Base-by-base conservation (phyloP, 2,329 filamentous ascomycete genomes). In the Neonectria hederae region DNA sequence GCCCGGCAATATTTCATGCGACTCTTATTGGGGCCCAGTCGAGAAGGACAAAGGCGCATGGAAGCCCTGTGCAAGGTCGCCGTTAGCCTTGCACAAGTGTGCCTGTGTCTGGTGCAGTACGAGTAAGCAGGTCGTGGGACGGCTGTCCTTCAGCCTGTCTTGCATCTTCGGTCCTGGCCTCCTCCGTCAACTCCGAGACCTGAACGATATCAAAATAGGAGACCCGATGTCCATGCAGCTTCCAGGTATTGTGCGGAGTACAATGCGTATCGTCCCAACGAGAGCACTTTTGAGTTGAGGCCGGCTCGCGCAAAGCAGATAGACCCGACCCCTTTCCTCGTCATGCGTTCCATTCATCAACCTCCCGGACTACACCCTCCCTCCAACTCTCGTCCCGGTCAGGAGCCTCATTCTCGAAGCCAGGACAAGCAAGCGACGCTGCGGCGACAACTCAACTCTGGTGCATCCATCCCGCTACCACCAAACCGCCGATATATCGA, bases 211-310 rank as follows among this genome's bases (percentile, higher is more conserved):
- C 28, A 19, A 40, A 28, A n/a, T 17, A 52, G 21, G n/a, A 56
- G 46, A 17, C n/a, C 43, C 43, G 24, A 53, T 40, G 26, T 28
- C 28, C 9, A 28, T 28, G 28, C 28, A 28, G 38, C 55, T n/a
- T 24, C 30, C 19, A 48, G 40, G 42, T 10, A 13, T 11, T 13
- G 14, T 17, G 7, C 17, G 14, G 35, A 8, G 5, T 30, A 4
- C 32, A 35, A 17, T 38, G 53, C 68, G 57, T 66, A 70, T 63
- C 63, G 28, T 65, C 62, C 69, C 67, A 59, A 71, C 32, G 61
- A 40, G 24, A 30, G 26, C 26, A 19, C 55, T 56, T 64, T 45
- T 54, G 38, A 55, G 65, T 56, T 55, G 14, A 43, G 32, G 3
- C 53, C 45, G 42, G 26, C 53, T n/a, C n/a, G 40, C 52, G 35